A percentile compares a stretch with the other conserved stretches of the same genome.
phyloP scores from a whole-genome alignment of 2,329 filamentous ascomycete species.

The Plenodomus tracheiphilus region DNA sequence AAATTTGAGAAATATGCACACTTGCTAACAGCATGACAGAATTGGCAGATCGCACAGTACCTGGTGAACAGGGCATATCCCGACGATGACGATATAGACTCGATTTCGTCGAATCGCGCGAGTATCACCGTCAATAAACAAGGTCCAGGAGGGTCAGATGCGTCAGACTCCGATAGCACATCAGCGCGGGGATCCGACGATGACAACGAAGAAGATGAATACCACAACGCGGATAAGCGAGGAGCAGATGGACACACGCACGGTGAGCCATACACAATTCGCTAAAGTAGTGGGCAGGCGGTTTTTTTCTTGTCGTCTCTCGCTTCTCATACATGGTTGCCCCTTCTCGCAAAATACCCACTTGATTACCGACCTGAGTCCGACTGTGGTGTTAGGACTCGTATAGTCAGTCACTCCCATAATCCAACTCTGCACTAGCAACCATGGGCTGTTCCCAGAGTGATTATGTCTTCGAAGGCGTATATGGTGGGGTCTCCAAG shows the following conservation, averaged over 20 bases:
- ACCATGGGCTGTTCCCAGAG: neutral
- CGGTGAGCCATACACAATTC: neutral
- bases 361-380: neutral
- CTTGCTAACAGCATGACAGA: conserved; percentile 5
- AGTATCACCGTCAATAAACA: conserved; percentile 6
- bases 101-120: conserved; percentile 3
- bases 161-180: conserved; percentile 4
- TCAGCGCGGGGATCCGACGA: conserved; percentile 3
- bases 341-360: conserved; percentile 3
- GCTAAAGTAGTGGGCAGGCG: neutral
- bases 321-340: neutral
- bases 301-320: neutral
- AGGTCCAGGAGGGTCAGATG: neutral
- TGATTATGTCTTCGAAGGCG: neutral
- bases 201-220: neutral
- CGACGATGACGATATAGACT: conserved; percentile 6
- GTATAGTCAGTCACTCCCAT: neutral
- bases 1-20: neutral
- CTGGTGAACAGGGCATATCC: conserved; percentile 14
- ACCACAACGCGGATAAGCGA: neutral
- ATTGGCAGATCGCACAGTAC: conserved; percentile 16
- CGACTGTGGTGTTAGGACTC: no score
- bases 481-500: neutral
- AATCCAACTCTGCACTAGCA: neutral
- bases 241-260: neutral